Base-by-base conservation (phyloP, 2,329 filamentous ascomycete species). In the Xylaria sp. region DNA sequence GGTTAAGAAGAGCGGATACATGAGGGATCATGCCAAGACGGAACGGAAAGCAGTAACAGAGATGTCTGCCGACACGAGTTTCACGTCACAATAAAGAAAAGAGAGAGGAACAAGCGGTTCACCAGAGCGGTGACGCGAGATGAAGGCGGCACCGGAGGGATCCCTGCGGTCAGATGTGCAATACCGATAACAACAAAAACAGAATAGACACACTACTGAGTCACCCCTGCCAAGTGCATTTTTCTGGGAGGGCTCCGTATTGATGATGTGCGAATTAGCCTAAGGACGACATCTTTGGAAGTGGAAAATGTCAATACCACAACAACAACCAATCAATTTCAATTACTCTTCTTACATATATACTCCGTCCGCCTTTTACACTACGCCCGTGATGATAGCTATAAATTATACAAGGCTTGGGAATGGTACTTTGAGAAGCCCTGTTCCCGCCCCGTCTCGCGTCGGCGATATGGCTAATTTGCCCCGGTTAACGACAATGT, bases 1-100 rank as follows among this genome's bases (percentile, higher is more conserved):
- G 75, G 74, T 54, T 78, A 81, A 63, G 77, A 73, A 50, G 75
- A 66, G 61, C 75, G 76, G 69, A 82, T 81, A 81, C 83, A 85
- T 74, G 75, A 69, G 54, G 64, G 69, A 20, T 70, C 71, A 74
- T 70, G 62, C 48, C 56, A 41, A 37, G 54, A 41, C 15, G 5
- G 2, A 44, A 28, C 55, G 31, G 2, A 44, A 28, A 37, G 31
- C 25, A 39, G 56, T 5, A 3, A 58, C 12, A 50, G 34, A 57
- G 13, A 23, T 18, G 64, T 61, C 51, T 37, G 20, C 6, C 9
- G 15, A 39, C 20, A 10, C 48, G 13, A 8, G 7, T 13, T 10
- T 31, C 20, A 18, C 7, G 23, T 8, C 12, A 37, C 1, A 23
- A 61, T 31, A 52, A 31, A 55, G 18, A n/a, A 46, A 54, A 3